These are phyloP conservation scores for Xylariaceae sp. DNA, from an alignment of 2,329 filamentous ascomycete genomes.

Conservation along the genomic window DNA sequence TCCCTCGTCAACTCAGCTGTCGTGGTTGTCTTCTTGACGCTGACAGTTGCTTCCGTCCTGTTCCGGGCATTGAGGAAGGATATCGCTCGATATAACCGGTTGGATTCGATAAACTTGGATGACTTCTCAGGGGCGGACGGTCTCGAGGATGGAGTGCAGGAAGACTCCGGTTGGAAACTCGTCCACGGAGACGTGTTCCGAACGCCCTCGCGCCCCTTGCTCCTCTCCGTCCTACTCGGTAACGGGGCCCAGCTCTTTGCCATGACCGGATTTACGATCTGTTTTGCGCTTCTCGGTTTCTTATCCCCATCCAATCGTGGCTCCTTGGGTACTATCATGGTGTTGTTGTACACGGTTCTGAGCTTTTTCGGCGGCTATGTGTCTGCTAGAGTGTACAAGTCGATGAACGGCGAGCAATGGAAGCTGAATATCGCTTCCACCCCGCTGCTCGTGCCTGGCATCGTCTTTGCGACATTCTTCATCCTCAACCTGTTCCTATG, in stretches of 20 bases:
- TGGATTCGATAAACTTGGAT: conserved; percentile 86
- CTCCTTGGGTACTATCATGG: conserved; percentile 85
- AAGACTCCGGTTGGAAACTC: conserved; percentile 97
- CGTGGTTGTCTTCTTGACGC: conserved; percentile 85
- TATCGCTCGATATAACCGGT: conserved; percentile 90
- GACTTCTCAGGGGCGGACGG: conserved; percentile 76
- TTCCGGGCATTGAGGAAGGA: conserved; percentile 87
- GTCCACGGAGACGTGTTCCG: conserved; percentile 98
- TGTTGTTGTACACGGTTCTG: conserved; percentile 88
- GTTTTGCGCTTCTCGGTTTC: conserved; percentile 89
- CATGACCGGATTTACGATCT: conserved; percentile 93
- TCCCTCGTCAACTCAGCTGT: conserved; percentile 94
- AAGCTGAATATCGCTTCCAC: conserved; percentile 89
- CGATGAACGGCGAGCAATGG: conserved; percentile 87
- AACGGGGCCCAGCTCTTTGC: conserved; percentile 96
- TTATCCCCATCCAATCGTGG: conserved; percentile 93
- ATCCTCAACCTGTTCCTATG: conserved; percentile 93
- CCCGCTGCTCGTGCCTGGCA: conserved; percentile 74
- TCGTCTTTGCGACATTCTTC: conserved; percentile 88
- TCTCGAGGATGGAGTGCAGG: conserved; percentile 87
- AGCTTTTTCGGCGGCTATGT: conserved; percentile 89
- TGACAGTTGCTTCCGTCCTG: conserved; percentile 89
- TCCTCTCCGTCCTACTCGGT: conserved; percentile 82
- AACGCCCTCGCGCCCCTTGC: conserved; percentile 71
- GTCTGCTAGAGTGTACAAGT: conserved; percentile 88